Evolutionary conservation across 176 grass and related monocot species (phyloP).

Genomic region (Hordeum marinum): DNA sequence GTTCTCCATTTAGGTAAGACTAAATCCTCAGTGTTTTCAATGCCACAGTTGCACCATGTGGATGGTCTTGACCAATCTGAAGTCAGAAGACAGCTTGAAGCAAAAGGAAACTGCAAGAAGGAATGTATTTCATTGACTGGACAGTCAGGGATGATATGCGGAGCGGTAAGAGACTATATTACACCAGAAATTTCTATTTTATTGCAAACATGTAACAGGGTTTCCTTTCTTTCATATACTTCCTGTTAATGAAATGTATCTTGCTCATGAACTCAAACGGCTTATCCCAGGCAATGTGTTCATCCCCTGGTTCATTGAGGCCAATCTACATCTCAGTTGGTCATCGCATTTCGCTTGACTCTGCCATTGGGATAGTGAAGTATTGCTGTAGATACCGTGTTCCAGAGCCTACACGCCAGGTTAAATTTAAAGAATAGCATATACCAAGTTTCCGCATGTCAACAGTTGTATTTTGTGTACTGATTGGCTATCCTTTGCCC

Average conservation of each 20-base stretch:
- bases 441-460: neutral
- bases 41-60: constrained; percentile 73
- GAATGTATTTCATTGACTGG: constrained; percentile 61
- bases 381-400: constrained; percentile 69
- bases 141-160: constrained; percentile 65
- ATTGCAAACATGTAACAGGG: neutral
- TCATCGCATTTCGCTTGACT: constrained; percentile 74
- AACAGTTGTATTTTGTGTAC: neutral
- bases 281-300: constrained; percentile 51
- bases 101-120: constrained; percentile 46
- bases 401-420: constrained; percentile 82
- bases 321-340: constrained; percentile 79
- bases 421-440: constrained; percentile 28
- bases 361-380: constrained; percentile 54
- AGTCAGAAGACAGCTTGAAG: constrained; percentile 54
- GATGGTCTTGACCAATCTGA: constrained; percentile 76
- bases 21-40: constrained; percentile 16
- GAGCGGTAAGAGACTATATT: constrained; percentile 43
- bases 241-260: neutral
- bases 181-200: neutral
- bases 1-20: neutral
- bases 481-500: neutral
- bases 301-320: constrained; percentile 51
- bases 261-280: neutral
- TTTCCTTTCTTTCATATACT: neutral